These are phyloP conservation scores for Clavulina sp. DNA, from an alignment of 768 basidiomycete species.

Conservation along the genomic window DNA sequence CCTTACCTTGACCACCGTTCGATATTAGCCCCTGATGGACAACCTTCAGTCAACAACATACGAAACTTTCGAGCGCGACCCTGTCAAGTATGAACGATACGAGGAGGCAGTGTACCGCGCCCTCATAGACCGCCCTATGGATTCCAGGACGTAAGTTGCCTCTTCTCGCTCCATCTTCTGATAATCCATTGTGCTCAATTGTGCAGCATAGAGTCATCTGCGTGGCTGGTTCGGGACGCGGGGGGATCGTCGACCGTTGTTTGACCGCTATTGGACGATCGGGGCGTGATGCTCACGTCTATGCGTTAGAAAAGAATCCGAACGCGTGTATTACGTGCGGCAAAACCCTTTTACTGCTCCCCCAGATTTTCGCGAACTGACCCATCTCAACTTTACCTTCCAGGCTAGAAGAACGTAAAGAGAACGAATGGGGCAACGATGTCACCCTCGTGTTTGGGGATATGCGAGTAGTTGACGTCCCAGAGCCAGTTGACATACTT, in stretches of 20 bases:
- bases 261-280: conserved; percentile 59
- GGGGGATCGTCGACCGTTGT: conserved; percentile 77
- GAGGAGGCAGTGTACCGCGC: conserved; percentile 39
- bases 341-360: conserved; percentile 7
- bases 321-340: conserved; percentile 89
- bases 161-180: too few species aligned
- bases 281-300: conserved; percentile 43
- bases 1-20: conserved; percentile 8
- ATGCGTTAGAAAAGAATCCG: conserved; percentile 93
- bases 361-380: background rate
- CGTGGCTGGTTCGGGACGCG: conserved; percentile 89
- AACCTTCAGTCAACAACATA: conserved; percentile 91
- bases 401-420: conserved; percentile 72
- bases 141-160: conserved; percentile 41
- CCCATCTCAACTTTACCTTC: background rate
- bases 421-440: conserved; percentile 61
- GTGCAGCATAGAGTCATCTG: conserved; percentile 50
- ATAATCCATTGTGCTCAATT: too few species aligned
- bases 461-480: conserved; percentile 71
- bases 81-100: conserved; percentile 88
- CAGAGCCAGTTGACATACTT: conserved; percentile 80
- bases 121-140: conserved; percentile 48
- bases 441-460: conserved; percentile 85
- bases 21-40: conserved; percentile 78
- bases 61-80: conserved; percentile 95